These are phyloP conservation scores for Jimgerdemannia flammicorona DNA, from an alignment of 192 early-diverging fungal genomes.

Conservation along the genomic window DNA sequence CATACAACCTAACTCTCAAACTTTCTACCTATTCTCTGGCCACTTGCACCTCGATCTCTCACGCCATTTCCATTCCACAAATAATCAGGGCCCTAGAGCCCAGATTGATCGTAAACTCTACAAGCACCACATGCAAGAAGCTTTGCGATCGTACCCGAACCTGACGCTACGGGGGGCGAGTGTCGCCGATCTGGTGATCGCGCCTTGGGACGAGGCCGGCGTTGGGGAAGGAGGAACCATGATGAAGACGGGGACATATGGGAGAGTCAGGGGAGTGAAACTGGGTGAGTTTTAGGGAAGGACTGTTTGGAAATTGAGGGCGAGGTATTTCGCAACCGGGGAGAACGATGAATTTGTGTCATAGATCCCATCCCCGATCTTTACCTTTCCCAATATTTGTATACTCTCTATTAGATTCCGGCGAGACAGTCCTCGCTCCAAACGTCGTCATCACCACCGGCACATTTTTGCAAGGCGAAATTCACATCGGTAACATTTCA, in stretches of 20 bases:
- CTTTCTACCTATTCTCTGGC: too few species aligned
- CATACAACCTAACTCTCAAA: background rate
- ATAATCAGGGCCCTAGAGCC: constrained; percentile 62
- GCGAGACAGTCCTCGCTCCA: constrained; percentile 61
- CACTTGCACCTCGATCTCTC: background rate
- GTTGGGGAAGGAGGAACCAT: constrained; percentile 6
- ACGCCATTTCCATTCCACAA: background rate
- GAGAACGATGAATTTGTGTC: too few species aligned
- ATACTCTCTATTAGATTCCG: constrained; percentile 34
- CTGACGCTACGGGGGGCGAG: constrained; percentile 63
- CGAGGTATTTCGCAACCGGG: background rate
- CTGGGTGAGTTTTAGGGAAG: constrained; percentile 40
- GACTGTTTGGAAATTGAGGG: background rate
- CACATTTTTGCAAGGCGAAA: constrained; percentile 79
- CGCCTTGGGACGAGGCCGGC: constrained; percentile 11
- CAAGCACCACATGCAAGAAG: constrained; percentile 67
- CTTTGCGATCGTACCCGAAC: constrained; percentile 61
- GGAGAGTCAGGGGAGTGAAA: constrained; percentile 54
- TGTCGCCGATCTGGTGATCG: constrained; percentile 69
- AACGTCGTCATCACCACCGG: constrained; percentile 79
- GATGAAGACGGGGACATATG: constrained; percentile 33
- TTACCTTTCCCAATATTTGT: too few species aligned
- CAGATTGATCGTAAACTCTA: constrained; percentile 80
- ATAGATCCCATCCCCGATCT: too few species aligned
- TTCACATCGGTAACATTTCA: constrained; percentile 62